Evolutionary conservation across 208 protist species (phyloP).

Genomic region (Crithidia expoeki): DNA sequence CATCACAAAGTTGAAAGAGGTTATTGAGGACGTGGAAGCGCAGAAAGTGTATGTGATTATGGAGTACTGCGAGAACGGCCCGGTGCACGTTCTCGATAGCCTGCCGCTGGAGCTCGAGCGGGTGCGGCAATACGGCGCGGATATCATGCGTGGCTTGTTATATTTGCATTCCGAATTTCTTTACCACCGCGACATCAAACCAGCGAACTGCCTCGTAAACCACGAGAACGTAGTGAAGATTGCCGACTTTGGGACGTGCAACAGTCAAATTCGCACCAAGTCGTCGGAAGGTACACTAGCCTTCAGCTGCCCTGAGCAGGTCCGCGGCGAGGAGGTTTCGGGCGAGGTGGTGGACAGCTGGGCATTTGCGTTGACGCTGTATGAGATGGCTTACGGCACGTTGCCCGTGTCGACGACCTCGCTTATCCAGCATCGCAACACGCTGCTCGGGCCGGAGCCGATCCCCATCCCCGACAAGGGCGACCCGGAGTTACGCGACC

Average conservation of each 20-base stretch:
- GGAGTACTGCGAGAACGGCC: conserved; percentile 91
- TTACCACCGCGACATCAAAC: conserved; percentile 86
- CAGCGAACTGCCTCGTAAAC: conserved; percentile 83
- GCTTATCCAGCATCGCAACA: conserved; percentile 20
- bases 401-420: conserved; percentile 53
- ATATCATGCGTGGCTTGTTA: conserved; percentile 71
- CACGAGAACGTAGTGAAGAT: conserved; percentile 73
- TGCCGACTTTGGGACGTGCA: conserved; percentile 89
- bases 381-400: conserved; percentile 67
- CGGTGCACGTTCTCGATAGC: conserved; percentile 62
- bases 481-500: conserved; percentile 52
- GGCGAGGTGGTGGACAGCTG: conserved; percentile 89
- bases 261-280: conserved; percentile 50
- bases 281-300: conserved; percentile 74
- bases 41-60: conserved; percentile 94
- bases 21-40: conserved; percentile 94
- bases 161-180: conserved; percentile 81
- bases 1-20: conserved; percentile 94
- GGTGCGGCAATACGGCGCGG: conserved; percentile 59
- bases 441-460: conserved; percentile 20
- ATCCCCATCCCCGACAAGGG: conserved; percentile 21
- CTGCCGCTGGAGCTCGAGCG: conserved; percentile 55
- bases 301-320: conserved; percentile 82
- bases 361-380: conserved; percentile 91
- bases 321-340: conserved; percentile 46